phyloP scores from a whole-genome alignment of 805 yeast genomes.

The Yamadazyma akitaensis region DNA sequence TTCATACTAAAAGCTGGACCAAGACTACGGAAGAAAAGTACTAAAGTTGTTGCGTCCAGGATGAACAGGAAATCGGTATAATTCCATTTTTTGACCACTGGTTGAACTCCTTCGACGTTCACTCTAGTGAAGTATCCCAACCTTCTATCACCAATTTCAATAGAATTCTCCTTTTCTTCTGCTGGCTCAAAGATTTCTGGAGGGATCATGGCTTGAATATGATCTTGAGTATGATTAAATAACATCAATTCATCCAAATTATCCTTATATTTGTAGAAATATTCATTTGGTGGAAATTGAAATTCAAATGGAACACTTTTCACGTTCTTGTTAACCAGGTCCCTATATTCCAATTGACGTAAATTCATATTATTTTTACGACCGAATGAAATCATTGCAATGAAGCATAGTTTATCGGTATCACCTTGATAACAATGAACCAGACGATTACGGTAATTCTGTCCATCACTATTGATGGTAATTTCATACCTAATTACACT shows the following conservation, averaged over 20 bases:
- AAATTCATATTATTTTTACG: slow-evolving; percentile 22
- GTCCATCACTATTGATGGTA: slow-evolving; percentile 31
- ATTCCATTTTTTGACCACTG: slow-evolving; percentile 13
- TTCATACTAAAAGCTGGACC: slow-evolving; percentile 21
- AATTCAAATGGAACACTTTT: slow-evolving; percentile 31
- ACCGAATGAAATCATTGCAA: slow-evolving; percentile 36
- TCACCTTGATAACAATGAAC: slow-evolving; percentile 31
- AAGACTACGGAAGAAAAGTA: slow-evolving; percentile 25
- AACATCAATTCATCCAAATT: slow-evolving; percentile 12
- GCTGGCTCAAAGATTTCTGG: slow-evolving; percentile 16
- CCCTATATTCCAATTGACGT: slow-evolving; percentile 14
- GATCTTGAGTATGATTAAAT: slow-evolving; percentile 24
- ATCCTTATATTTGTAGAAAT: slow-evolving; percentile 26
- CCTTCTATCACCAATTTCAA: slow-evolving; percentile 22
- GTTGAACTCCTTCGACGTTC: slow-evolving; percentile 23
- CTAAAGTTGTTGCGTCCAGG: slow-evolving; percentile 32
- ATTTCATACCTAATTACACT: slow-evolving; percentile 30
- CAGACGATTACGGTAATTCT: slow-evolving; percentile 32
- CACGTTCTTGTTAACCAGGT: slow-evolving; percentile 14
- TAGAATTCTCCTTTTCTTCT: slow-evolving; percentile 7
- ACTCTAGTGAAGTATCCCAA: slow-evolving; percentile 33
- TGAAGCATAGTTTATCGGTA: slow-evolving; percentile 25
- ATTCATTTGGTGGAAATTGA: slow-evolving; percentile 25
- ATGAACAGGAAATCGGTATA: slow-evolving; percentile 13
- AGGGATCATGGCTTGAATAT: slow-evolving; percentile 14